Base-by-base conservation (phyloP, 495 filamentous ascomycete genomes). In the Xylaria flabelliformis region DNA sequence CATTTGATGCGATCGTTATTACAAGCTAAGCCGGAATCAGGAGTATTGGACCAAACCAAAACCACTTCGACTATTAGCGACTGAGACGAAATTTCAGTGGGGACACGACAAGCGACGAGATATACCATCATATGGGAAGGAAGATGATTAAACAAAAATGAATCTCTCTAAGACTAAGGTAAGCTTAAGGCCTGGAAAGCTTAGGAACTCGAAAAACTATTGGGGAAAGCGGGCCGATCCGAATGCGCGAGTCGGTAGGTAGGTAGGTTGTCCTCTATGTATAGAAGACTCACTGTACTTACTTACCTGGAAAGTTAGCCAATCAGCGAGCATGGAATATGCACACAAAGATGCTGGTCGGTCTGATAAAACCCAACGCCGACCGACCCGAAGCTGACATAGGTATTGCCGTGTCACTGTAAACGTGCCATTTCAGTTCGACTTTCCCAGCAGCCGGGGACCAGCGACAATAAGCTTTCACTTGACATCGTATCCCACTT, bases 331-430 rank as follows among this genome's bases (percentile, higher is more conserved):
- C 34, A 26, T 32, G n/a, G 34, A 61, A 61, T 39, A 34, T 44
- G n/a, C 36, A 26, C n/a, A 39, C 36, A 4, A 63, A 5, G 39
- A 12, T 51, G 48, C 48, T 53, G 4, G 39, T n/a, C 21, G 13
- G 24, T 15, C 17, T 46, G 24, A 34, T 44, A 7, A 48, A 50
- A 67, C n/a, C 26, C 19, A 67, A 39, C 26, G 29, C 46, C 44
- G 46, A 51, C 46, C 26, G 64, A 53, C 32, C 64, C 44, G 64
- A 67, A 67, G 64, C 64, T 67, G 29, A 48, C 34, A 19, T 29
- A 29, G 26, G 26, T n/a, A 50, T 36, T 7, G 58, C 32, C 15
- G 19, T n/a, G 39, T 21, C 9, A 15, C 10, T 3, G 12, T 44
- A 12, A 29, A 34, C 15, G 34, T 39, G 6, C 8, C 61, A 64